Percentiles rank a stretch among this genome's conserved stretches.
These are phyloP conservation scores for Mycosarcoma maydis DNA, from an alignment of 1,284 basidiomycete species.

Conservation along the genomic window DNA sequence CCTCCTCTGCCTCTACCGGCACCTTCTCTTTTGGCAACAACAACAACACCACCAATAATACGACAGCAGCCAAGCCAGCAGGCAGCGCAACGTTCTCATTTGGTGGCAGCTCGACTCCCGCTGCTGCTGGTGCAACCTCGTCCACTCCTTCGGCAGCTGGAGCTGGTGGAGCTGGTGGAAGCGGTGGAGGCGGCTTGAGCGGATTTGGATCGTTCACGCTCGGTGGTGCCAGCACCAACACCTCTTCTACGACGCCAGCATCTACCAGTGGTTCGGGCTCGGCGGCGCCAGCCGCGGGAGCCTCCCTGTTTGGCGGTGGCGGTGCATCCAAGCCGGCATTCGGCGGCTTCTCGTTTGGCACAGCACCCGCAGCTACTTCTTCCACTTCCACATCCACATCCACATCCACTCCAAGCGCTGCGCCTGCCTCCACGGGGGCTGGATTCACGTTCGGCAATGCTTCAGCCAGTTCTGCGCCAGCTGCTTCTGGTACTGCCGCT, in stretches of 20 bases:
- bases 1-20: constrained; percentile 1
- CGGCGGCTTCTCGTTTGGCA: constrained; percentile 53
- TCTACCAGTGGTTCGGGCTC: constrained; percentile 2
- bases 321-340: constrained; percentile 48
- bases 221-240: constrained; percentile 19
- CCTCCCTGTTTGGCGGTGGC: constrained; percentile 29
- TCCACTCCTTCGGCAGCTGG: constrained; percentile 23
- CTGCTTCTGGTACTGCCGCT: constrained; percentile 30
- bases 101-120: constrained; percentile 21
- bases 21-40: constrained; percentile 47
- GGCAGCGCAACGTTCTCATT: constrained; percentile 41
- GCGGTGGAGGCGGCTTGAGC: constrained; percentile 15
- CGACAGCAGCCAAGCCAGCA: constrained; percentile 39
- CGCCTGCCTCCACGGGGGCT: constrained; percentile 16
- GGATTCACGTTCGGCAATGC: constrained; percentile 22
- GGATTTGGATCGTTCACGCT: constrained; percentile 39
- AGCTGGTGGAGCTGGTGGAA: constrained; percentile 4
- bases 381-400: constrained; percentile 8
- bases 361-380: constrained; percentile 7
- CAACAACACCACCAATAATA: constrained; percentile 4
- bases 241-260: constrained; percentile 7
- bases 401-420: constrained; percentile 31
- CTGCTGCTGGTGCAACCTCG: constrained; percentile 13
- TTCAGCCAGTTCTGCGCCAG: constrained; percentile 21
- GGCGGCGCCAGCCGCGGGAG: constrained; percentile 18